These are phyloP conservation scores for Coriaria nepalensis DNA, from an alignment of 306 rosid species.

Conservation along the genomic window DNA sequence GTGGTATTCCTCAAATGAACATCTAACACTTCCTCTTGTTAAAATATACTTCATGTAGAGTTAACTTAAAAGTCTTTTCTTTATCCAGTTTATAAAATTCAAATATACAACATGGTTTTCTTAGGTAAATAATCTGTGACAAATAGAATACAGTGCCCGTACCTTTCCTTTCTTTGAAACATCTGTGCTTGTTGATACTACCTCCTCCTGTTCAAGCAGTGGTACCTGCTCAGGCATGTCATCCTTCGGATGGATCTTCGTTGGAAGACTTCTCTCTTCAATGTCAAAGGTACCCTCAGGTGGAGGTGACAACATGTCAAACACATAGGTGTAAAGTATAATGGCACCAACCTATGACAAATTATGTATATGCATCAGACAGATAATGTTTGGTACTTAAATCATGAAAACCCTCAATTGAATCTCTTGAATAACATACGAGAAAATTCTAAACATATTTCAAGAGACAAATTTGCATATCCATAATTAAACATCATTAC, in stretches of 20 bases:
- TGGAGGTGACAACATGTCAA: conserved; percentile 87
- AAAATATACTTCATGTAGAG: too few relatives aligned
- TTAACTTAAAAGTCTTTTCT: too few relatives aligned
- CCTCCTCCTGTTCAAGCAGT: conserved; percentile 43
- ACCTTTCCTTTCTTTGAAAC: conserved; percentile 38
- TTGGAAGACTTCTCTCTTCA: conserved; percentile 36
- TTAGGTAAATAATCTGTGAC: too few relatives aligned
- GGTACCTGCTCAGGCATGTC: conserved; percentile 44
- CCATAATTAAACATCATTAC: background rate
- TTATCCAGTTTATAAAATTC: too few relatives aligned
- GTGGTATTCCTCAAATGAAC: too few relatives aligned
- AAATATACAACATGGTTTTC: too few relatives aligned
- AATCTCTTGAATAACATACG: too few relatives aligned
- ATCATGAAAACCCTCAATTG: background rate
- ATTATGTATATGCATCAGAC: conserved; percentile 7
- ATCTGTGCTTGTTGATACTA: conserved; percentile 18
- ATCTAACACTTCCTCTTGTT: too few relatives aligned
- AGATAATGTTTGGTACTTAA: background rate
- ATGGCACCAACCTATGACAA: conserved; percentile 87
- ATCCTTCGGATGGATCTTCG: conserved; percentile 26
- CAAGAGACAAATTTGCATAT: too few relatives aligned
- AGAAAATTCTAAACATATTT: too few relatives aligned
- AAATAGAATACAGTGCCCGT: conserved; percentile 16
- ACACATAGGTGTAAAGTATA: conserved; percentile 86
- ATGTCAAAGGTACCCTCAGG: conserved; percentile 80